Evolutionary conservation across 306 rosid species (phyloP), one percentile per base, ranked within the genome.

Genomic region (Malus asiatica): DNA sequence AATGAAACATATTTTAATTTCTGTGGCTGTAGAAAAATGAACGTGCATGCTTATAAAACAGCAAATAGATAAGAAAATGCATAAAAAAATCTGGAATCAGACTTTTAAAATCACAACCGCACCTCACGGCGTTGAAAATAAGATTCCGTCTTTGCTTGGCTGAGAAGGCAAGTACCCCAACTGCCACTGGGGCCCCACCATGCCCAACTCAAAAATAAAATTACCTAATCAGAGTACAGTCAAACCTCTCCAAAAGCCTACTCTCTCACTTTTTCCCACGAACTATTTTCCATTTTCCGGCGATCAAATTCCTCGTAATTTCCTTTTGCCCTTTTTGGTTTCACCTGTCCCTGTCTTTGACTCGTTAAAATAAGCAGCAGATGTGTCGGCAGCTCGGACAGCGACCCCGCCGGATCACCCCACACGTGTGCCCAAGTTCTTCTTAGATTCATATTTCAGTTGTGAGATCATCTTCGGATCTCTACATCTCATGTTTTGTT

Each of bases 381-480:
- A 33, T 29, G 59, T 52, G 52, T 76, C 73, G 59, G 83, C 81
- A 79, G 81, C 81, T 76, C 40, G 68, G 77, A 53, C 4, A 35
- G 20, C 0, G 65, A 70, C n/a, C 57, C 84, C 79, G 51, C 62
- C 61, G 68, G 32, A 57, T 61, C 60, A 71, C 60, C 44, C 70
- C 77, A 61, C 73, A 72, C 73, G 70, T 61, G 76, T 33, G 51
- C 22, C 18, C 45, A 27, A 73, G 66, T 72, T 38, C 44, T 46
- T 60, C 22, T 1, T 38, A 2, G 55, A 2, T 4, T 57, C 22
- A 8, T 8, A 25, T 55, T 16, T 38, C 48, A 11, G 6, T 8
- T 70, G 6, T 35, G 8, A 6, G 8, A 35, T 35, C 40, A 35
- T 35, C 40, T 6, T 2, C 0, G 40, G 8, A 35, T 35, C 40